A percentile compares a stretch with the other conserved stretches of the same genome.
Evolutionary conservation across 305 asterid genomes (phyloP).

Genomic region (Ruellia speciosa): DNA sequence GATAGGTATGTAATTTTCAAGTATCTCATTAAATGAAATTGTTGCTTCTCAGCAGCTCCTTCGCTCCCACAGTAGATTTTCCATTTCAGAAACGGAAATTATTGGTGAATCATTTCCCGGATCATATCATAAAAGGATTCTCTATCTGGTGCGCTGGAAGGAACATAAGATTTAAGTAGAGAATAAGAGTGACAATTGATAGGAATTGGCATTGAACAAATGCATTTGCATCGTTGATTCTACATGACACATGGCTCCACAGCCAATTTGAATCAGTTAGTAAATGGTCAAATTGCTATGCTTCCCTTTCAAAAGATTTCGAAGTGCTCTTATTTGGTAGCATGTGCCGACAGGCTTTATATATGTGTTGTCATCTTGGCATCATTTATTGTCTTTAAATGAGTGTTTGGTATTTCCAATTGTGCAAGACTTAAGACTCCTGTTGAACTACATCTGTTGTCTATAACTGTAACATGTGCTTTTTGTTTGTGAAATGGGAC

Average conservation of each 20-base stretch:
- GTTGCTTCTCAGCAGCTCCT: not conserved
- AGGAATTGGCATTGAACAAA: not conserved
- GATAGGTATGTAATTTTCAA: slow-evolving; percentile 36
- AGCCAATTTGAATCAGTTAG: no score
- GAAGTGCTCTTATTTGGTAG: not conserved
- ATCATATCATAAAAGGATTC: not conserved
- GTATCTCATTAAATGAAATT: not conserved
- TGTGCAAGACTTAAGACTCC: not conserved
- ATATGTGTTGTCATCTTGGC: not conserved
- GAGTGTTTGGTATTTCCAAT: not conserved
- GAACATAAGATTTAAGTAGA: not conserved
- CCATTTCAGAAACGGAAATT: not conserved
- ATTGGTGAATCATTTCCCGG: not conserved
- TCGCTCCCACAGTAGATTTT: not conserved
- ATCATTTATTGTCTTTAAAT: not conserved
- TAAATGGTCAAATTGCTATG: not conserved
- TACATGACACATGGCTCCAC: not conserved
- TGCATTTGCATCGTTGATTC: not conserved
- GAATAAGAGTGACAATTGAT: not conserved
- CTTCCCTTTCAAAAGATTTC: not conserved
- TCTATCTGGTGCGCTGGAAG: not conserved
- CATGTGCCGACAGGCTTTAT: no score
- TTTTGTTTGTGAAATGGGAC: not conserved
- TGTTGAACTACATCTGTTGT: not conserved
- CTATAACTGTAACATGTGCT: not conserved